Conservation (phyloP, 768 basidiomycete species). For the Suillus cothurnatus region DNA sequence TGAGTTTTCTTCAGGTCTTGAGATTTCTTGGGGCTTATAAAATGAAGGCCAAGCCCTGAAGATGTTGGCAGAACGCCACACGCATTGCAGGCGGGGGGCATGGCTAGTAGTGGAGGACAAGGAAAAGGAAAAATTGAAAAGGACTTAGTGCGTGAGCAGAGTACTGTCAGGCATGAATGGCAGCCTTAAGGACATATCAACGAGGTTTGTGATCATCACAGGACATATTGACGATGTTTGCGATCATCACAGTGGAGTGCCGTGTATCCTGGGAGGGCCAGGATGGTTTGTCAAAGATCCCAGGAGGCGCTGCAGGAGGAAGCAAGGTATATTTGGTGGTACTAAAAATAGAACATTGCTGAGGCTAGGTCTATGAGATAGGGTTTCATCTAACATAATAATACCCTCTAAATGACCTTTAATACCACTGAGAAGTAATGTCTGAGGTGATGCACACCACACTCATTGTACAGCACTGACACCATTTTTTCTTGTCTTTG, state of each 20-base stretch:
- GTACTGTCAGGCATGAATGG: not conserved
- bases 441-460: no score
- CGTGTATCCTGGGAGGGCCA: not conserved
- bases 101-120: not conserved
- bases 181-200: not conserved
- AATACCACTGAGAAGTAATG: not conserved
- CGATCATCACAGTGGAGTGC: not conserved
- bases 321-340: not conserved
- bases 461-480: no score
- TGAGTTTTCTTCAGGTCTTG: slow-evolving; percentile 14
- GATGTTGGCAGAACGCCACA: not conserved
- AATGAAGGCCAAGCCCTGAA: slow-evolving; percentile 20
- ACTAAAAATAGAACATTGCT: not conserved
- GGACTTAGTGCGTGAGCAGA: not conserved
- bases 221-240: not conserved
- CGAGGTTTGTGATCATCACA: no score
- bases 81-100: not conserved
- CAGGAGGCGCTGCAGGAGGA: not conserved
- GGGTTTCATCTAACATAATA: slow-evolving; percentile 2
- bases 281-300: not conserved
- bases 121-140: not conserved
- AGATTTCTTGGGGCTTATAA: slow-evolving; percentile 19
- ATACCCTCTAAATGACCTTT: not conserved
- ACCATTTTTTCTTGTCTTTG: no score
- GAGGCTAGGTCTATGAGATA: not conserved